Percentiles rank a stretch among this genome's conserved stretches.
Evolutionary conservation across 495 filamentous ascomycete species (phyloP).

Genomic region (Extremus antarcticus): DNA sequence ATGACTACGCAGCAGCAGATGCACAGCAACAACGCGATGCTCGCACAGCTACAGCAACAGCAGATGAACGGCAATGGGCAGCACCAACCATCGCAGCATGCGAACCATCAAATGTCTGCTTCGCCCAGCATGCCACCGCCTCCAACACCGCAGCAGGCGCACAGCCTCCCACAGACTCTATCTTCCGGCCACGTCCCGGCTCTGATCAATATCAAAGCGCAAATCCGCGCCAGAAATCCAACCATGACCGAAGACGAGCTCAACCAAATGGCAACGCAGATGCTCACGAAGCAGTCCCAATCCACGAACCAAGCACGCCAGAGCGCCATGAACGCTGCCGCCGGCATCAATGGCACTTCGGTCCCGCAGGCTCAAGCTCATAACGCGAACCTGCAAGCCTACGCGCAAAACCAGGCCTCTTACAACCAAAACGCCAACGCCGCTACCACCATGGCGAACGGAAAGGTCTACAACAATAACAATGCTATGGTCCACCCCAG

Average conservation of each 20-base stretch:
- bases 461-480: not conserved
- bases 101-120: slow-evolving; percentile 13
- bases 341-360: slow-evolving; percentile 15
- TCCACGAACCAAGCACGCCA: slow-evolving; percentile 17
- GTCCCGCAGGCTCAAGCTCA: not conserved
- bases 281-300: slow-evolving; percentile 17
- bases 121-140: slow-evolving; percentile 19
- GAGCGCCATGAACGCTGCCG: slow-evolving; percentile 31
- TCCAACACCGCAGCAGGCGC: slow-evolving; percentile 18
- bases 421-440: slow-evolving; percentile 1
- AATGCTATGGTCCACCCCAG: not conserved
- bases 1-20: slow-evolving; percentile 20
- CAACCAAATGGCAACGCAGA: slow-evolving; percentile 20
- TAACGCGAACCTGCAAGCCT: not conserved
- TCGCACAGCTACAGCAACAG: slow-evolving; percentile 21
- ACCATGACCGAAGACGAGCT: slow-evolving; percentile 25
- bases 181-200: slow-evolving; percentile 29
- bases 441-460: not conserved
- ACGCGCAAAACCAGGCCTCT: not conserved
- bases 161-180: slow-evolving; percentile 21
- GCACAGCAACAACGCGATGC: slow-evolving; percentile 15
- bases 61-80: slow-evolving; percentile 20
- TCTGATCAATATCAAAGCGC: slow-evolving; percentile 22
- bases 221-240: slow-evolving; percentile 26
- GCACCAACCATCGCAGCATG: not conserved